Evolutionary conservation across 495 filamentous ascomycete genomes (phyloP).

Genomic region (Trichoderma erinaceum): DNA sequence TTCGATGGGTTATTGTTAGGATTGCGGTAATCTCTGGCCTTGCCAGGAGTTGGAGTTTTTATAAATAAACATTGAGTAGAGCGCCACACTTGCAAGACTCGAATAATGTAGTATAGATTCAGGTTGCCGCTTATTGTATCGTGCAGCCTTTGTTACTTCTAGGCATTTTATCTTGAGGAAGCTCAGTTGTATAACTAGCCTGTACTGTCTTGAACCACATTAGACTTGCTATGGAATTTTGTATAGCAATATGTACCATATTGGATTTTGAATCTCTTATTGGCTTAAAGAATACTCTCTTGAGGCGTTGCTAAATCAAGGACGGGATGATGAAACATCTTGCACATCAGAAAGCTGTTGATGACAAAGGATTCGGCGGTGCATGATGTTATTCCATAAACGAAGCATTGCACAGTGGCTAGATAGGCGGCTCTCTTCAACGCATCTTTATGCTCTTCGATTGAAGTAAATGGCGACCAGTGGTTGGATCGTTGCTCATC

Average conservation of each 20-base stretch:
- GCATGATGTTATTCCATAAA: constrained; percentile 18
- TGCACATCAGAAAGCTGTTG: constrained; percentile 26
- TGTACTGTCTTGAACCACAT: not conserved
- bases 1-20: not conserved
- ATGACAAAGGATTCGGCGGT: constrained; percentile 23
- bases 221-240: not conserved
- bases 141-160: no score
- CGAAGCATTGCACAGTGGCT: constrained; percentile 27
- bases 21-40: not conserved
- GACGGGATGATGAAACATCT: constrained; percentile 36
- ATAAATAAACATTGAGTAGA: not conserved
- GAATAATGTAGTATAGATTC: no score
- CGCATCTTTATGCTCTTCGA: not conserved
- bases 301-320: constrained; percentile 52
- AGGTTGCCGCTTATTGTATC: no score
- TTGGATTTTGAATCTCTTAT: no score
- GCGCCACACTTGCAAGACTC: not conserved
- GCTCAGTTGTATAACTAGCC: no score
- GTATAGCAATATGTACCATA: no score
- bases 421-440: not conserved
- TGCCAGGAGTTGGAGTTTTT: not conserved
- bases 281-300: constrained; percentile 17
- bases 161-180: no score
- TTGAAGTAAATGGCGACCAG: not conserved
- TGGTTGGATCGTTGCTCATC: not conserved